These are phyloP conservation scores for Dactylellina leptospora DNA, from an alignment of 2,329 filamentous ascomycete genomes.

Conservation along the genomic window DNA sequence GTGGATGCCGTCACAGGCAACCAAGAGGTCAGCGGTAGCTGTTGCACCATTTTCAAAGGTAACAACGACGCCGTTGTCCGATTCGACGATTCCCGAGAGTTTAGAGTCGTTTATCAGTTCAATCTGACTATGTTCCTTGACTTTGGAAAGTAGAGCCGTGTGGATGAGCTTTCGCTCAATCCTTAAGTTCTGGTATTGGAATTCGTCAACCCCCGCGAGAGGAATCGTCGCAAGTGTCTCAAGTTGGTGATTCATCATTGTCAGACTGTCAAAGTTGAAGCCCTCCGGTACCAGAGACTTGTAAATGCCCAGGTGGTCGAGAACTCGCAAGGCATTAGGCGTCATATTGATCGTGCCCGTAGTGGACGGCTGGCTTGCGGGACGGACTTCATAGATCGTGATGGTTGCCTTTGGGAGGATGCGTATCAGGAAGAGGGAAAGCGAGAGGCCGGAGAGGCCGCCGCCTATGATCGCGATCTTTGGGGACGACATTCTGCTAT, in stretches of 20 bases:
- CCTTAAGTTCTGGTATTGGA: conserved; percentile 63
- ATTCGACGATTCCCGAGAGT: conserved; percentile 25
- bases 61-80: conserved; percentile 51
- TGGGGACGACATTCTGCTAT: conserved; percentile 14
- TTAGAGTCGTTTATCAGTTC: conserved; percentile 54
- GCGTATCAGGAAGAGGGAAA: conserved; percentile 63
- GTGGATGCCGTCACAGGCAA: conserved; percentile 59
- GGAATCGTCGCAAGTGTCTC: conserved; percentile 61
- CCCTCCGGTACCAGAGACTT: conserved; percentile 62
- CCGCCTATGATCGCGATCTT: conserved; percentile 29
- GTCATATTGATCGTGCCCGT: conserved; percentile 64
- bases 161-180: conserved; percentile 58
- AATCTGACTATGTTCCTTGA: conserved; percentile 36
- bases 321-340: conserved; percentile 63
- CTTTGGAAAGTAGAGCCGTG: conserved; percentile 54
- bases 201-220: conserved; percentile 64
- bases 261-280: conserved; percentile 66
- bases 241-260: conserved; percentile 61
- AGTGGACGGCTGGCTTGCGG: conserved; percentile 61
- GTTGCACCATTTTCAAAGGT: conserved; percentile 57
- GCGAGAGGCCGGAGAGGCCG: conserved; percentile 43
- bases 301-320: conserved; percentile 61
- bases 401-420: conserved; percentile 61
- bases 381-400: conserved; percentile 65
- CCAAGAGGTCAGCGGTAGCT: conserved; percentile 57